Conservation (phyloP, 2,329 filamentous ascomycete genomes). For the Emericellopsis atlantica region DNA sequence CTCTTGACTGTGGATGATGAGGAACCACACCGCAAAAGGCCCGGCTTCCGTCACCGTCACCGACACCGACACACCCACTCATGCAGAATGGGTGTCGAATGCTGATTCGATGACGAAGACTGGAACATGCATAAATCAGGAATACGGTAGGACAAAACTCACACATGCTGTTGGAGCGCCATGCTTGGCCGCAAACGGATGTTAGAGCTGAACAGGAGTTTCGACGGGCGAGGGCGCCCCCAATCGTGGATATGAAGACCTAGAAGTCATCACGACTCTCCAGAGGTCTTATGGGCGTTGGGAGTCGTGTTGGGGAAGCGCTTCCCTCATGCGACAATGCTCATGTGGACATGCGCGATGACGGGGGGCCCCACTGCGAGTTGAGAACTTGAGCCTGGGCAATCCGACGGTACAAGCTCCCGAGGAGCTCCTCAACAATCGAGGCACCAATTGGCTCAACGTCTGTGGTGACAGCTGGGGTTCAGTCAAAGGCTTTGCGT, state of each 20-base stretch:
- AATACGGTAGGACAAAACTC: not conserved
- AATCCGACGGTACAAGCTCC: not conserved
- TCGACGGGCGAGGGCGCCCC: not conserved
- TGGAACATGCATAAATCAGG: not conserved
- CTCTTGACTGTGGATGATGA: no score
- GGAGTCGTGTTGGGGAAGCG: constrained; percentile 1
- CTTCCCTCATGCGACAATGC: not conserved
- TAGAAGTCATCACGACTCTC: not conserved
- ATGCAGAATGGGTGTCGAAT: not conserved
- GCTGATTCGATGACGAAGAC: constrained; percentile 1
- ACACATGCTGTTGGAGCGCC: not conserved
- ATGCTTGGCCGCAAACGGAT: not conserved
- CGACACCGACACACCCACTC: not conserved
- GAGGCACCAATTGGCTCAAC: no score
- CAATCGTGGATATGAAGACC: not conserved
- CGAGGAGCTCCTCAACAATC: not conserved
- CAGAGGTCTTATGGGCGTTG: not conserved
- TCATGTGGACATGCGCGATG: constrained; percentile 1
- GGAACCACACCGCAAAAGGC: no score
- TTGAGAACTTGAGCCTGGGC: constrained; percentile 17
- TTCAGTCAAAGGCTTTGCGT: no score
- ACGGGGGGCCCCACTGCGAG: not conserved
- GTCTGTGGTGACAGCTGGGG: no score
- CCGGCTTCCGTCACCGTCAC: no score
- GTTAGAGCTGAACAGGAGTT: not conserved